phyloP scores from a whole-genome alignment of 2,329 filamentous ascomycete species.

The Aspergillus thermomutatus region DNA sequence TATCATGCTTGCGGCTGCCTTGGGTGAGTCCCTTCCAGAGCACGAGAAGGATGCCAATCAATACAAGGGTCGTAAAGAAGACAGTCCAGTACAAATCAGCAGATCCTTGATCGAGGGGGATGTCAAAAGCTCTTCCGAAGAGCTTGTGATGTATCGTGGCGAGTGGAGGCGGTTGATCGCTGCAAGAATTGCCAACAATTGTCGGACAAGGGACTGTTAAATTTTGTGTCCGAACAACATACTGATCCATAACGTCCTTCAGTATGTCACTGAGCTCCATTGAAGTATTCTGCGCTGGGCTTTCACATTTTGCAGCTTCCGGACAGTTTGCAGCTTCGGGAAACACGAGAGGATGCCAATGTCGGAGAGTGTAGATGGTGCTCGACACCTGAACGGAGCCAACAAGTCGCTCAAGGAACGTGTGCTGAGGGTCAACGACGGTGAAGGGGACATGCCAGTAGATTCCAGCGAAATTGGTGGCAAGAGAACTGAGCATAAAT shows the following conservation, averaged over 20 bases:
- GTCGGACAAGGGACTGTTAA: neutral
- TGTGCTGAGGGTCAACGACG: constrained; percentile 12
- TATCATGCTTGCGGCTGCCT: neutral
- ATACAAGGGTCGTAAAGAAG: neutral
- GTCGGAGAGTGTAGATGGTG: constrained; percentile 10
- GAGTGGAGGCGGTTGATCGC: neutral
- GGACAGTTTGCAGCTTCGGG: neutral
- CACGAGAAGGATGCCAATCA: neutral
- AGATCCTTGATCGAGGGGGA: neutral
- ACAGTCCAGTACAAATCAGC: neutral
- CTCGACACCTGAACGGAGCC: constrained; percentile 19
- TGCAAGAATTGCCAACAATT: neutral
- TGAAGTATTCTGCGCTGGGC: neutral
- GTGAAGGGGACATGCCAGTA: constrained; percentile 20
- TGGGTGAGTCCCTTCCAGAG: neutral
- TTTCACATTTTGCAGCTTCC: neutral
- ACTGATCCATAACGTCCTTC: neutral
- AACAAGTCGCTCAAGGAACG: constrained; percentile 15
- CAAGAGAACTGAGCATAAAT: constrained; percentile 6
- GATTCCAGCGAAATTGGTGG: constrained; percentile 17
- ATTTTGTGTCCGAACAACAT: neutral
- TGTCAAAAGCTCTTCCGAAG: neutral
- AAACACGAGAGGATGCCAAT: neutral
- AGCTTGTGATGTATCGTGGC: neutral
- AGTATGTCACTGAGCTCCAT: neutral